Evolutionary conservation across 2,329 filamentous ascomycete species (phyloP).

Genomic region (Fusarium sp.): DNA sequence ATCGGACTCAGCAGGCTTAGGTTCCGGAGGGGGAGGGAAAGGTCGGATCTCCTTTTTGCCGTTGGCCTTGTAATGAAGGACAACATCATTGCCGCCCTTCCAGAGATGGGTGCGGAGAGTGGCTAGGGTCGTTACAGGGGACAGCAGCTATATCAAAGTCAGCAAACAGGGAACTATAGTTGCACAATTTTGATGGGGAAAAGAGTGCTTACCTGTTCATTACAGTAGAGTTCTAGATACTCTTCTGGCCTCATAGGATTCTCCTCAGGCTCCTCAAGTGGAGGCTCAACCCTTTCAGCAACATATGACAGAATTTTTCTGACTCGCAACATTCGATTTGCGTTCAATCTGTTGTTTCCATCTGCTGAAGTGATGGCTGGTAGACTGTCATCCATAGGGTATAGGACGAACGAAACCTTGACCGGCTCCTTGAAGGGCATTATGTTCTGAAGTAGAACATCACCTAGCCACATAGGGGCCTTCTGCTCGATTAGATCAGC

Average conservation of each 20-base stretch:
- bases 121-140: conserved; percentile 90
- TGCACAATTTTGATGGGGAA: background rate
- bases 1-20: conserved; percentile 42
- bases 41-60: conserved; percentile 76
- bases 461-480: conserved; percentile 92
- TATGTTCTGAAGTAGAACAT: conserved; percentile 86
- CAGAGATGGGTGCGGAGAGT: conserved; percentile 93
- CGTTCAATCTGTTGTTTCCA: conserved; percentile 91
- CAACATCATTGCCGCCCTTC: conserved; percentile 93
- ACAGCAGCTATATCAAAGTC: conserved; percentile 66
- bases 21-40: conserved; percentile 42
- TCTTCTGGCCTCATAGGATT: conserved; percentile 83
- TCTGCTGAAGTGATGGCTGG: conserved; percentile 81
- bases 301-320: conserved; percentile 96
- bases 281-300: conserved; percentile 87
- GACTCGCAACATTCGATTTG: conserved; percentile 94
- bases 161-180: background rate
- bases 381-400: conserved; percentile 78
- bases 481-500: conserved; percentile 87
- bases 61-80: conserved; percentile 92
- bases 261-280: conserved; percentile 69
- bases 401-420: conserved; percentile 94
- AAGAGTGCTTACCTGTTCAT: conserved; percentile 79
- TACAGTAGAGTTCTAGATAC: conserved; percentile 94
- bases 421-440: conserved; percentile 89